Conservation (phyloP, 176 grass and related monocot genomes). For the Carex kokanica region DNA sequence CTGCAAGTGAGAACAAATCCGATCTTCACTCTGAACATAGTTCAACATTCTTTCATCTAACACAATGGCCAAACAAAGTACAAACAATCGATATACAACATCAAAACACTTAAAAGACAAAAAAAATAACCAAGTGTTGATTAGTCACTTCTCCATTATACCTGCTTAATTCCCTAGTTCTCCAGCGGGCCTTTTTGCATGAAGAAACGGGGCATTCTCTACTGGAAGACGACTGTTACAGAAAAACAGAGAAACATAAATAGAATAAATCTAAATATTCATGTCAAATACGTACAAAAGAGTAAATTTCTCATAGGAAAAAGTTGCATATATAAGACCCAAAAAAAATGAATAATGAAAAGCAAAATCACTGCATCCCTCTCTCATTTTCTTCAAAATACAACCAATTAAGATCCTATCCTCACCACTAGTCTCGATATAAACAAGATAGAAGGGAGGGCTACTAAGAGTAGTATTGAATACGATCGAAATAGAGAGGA, state of each 20-base stretch:
- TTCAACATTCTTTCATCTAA: too few relatives aligned
- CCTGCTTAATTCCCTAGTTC: not conserved
- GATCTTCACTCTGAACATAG: not conserved
- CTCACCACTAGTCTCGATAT: not conserved
- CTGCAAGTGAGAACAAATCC: not conserved
- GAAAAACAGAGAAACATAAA: not conserved
- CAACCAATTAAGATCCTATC: not conserved
- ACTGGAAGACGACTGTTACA: too few relatives aligned
- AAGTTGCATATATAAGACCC: too few relatives aligned
- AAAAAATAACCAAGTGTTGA: not conserved
- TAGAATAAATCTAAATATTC: not conserved
- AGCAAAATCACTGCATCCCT: not conserved
- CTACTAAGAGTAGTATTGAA: not conserved
- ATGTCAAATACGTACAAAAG: not conserved
- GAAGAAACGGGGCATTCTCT: too few relatives aligned
- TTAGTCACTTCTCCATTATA: constrained; percentile 13
- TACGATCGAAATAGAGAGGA: not conserved
- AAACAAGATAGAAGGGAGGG: too few relatives aligned
- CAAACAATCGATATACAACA: too few relatives aligned
- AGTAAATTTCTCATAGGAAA: not conserved
- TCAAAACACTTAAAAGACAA: not conserved
- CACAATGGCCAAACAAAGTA: not conserved
- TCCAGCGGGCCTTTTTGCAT: not conserved
- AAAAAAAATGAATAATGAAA: not conserved
- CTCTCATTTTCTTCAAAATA: not conserved